A percentile compares a stretch with the other conserved stretches of the same genome.
Conservation (phyloP, 2,329 filamentous ascomycete genomes). For the Aspergillus spinulosporus region DNA sequence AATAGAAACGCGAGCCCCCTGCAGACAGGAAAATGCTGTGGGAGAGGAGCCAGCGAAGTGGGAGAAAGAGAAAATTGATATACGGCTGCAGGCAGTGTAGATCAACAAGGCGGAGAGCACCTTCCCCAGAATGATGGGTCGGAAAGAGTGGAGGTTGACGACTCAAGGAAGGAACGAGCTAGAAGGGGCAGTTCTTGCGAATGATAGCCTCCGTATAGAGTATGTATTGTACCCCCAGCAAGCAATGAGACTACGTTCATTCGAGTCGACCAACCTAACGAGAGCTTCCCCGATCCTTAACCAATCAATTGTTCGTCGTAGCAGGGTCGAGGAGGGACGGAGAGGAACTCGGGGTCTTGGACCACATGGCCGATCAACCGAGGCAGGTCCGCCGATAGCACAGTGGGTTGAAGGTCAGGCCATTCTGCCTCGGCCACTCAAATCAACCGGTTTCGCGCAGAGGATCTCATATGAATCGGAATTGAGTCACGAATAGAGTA, state of each 20-base stretch:
- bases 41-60: slow-evolving; percentile 27
- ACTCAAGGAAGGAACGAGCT: slow-evolving; percentile 3
- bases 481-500: not conserved
- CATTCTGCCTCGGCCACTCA: not conserved
- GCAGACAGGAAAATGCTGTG: slow-evolving; percentile 51
- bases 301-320: not conserved
- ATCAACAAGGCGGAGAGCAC: slow-evolving; percentile 4
- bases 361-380: slow-evolving; percentile 8
- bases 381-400: not conserved
- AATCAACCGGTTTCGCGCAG: not conserved
- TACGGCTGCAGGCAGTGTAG: not conserved
- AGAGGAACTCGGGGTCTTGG: not conserved
- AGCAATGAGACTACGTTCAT: not conserved
- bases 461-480: not conserved
- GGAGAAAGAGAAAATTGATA: not conserved
- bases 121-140: slow-evolving; percentile 1
- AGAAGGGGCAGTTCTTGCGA: slow-evolving; percentile 14
- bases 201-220: not conserved
- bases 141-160: slow-evolving; percentile 12
- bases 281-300: not conserved
- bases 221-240: not conserved
- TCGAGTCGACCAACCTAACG: not conserved
- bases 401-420: not conserved
- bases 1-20: not conserved
- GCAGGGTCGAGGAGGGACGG: not conserved